These are phyloP conservation scores for Oryza australiensis DNA, from an alignment of 176 grass and related monocot genomes.

Conservation along the genomic window DNA sequence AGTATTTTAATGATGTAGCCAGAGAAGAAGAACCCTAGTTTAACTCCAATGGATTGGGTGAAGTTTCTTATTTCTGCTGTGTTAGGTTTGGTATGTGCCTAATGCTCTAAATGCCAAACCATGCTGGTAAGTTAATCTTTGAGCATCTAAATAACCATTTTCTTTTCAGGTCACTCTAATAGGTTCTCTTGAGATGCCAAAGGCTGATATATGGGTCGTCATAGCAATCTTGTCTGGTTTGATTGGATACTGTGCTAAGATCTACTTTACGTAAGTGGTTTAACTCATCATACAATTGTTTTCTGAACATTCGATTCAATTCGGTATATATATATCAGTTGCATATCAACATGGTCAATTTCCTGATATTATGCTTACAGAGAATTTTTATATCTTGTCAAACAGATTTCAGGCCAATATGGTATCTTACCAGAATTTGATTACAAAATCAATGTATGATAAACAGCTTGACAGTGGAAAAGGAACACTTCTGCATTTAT, in stretches of 20 bases:
- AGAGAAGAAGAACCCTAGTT: conserved; percentile 97
- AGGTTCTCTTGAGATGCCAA: conserved; percentile 91
- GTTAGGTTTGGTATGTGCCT: conserved; percentile 73
- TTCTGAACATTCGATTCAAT: background rate
- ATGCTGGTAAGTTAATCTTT: conserved; percentile 17
- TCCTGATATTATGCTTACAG: background rate
- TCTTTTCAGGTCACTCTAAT: conserved; percentile 76
- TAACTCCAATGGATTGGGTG: conserved; percentile 99
- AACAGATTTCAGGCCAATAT: conserved; percentile 91
- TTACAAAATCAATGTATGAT: conserved; percentile 96
- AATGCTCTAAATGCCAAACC: conserved; percentile 14
- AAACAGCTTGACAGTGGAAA: conserved; percentile 96
- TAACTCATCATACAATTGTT: background rate
- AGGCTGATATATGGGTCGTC: conserved; percentile 87
- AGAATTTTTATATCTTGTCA: background rate
- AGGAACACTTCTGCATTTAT: conserved; percentile 91
- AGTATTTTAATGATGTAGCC: conserved; percentile 54
- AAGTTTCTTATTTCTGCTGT: conserved; percentile 87
- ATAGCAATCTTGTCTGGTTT: conserved; percentile 82
- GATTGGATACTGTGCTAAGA: conserved; percentile 90
- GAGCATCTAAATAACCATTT: conserved; percentile 33
- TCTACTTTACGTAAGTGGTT: conserved; percentile 79
- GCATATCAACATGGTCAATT: conserved; percentile 10
- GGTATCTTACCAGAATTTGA: conserved; percentile 77
- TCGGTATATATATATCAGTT: background rate